A percentile compares a stretch with the other conserved stretches of the same genome.
Conservation (phyloP, 176 grass and related monocot genomes). For the Puccinellia tenuiflora region DNA sequence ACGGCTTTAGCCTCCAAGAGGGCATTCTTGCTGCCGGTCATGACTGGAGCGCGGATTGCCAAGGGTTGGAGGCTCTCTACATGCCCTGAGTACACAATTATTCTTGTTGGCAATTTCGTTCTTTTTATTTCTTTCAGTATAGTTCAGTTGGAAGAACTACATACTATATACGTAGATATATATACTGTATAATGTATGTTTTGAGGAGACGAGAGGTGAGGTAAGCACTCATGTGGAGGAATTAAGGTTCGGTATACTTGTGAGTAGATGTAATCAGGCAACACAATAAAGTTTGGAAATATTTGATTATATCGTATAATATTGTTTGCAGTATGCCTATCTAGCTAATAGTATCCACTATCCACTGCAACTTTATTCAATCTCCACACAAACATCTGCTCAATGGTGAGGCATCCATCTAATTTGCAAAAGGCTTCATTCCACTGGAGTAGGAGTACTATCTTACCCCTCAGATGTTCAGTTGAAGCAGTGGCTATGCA, state of each 20-base stretch:
- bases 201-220: slow-evolving; percentile 13
- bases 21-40: slow-evolving; percentile 19
- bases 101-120: slow-evolving; percentile 29
- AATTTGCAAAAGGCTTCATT: neutral
- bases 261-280: slow-evolving; percentile 35
- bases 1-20: slow-evolving; percentile 29
- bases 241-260: slow-evolving; percentile 39
- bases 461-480: neutral
- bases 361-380: too few relatives aligned
- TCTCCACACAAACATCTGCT: neutral
- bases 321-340: neutral
- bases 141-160: slow-evolving; percentile 11
- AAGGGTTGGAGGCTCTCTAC: slow-evolving; percentile 57
- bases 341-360: too few relatives aligned
- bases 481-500: neutral
- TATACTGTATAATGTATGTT: slow-evolving; percentile 18
- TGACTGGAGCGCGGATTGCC: slow-evolving; percentile 60
- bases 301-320: neutral
- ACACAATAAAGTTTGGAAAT: slow-evolving; percentile 37
- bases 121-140: slow-evolving; percentile 18
- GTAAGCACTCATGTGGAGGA: slow-evolving; percentile 29
- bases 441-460: neutral
- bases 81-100: slow-evolving; percentile 35
- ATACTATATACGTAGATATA: slow-evolving; percentile 13
- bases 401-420: neutral